phyloP scores from a whole-genome alignment of 2,329 filamentous ascomycete species.

The Cytospora paraplurivora region DNA sequence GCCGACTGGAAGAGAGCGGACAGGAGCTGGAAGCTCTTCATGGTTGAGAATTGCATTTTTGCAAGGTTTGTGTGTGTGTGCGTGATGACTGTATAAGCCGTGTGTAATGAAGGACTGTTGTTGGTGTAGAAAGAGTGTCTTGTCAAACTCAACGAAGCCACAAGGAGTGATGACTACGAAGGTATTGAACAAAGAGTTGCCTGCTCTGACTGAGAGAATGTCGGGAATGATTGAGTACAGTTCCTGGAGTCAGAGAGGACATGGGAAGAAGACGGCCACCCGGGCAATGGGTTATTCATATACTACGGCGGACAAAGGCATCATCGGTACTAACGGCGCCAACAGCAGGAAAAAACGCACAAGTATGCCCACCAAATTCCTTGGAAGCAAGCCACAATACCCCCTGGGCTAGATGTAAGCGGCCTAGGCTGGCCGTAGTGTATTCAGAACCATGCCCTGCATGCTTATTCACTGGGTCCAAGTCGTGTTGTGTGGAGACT shows the following conservation, averaged over 20 bases:
- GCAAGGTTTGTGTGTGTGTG: neutral
- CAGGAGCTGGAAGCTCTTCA: constrained; percentile 20
- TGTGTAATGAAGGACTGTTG: constrained; percentile 8
- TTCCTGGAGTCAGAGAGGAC: constrained; percentile 3
- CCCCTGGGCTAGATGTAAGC: constrained; percentile 12
- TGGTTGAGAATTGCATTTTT: constrained; percentile 17
- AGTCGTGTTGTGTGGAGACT: constrained; percentile 15
- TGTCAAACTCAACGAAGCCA: constrained; percentile 13
- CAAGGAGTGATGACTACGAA: constrained; percentile 18
- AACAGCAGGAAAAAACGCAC: constrained; percentile 5
- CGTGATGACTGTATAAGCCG: constrained; percentile 10
- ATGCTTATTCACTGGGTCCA: constrained; percentile 23
- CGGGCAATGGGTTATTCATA: constrained; percentile 10
- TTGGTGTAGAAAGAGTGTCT: neutral
- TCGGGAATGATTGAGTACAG: constrained; percentile 13
- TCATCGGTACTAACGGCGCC: constrained; percentile 1
- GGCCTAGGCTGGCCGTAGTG: constrained; percentile 19
- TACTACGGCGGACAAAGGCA: constrained; percentile 9
- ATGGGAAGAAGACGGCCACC: constrained; percentile 3
- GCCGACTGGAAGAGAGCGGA: constrained; percentile 16
- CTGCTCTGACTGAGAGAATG: constrained; percentile 20
- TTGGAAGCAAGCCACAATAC: neutral
- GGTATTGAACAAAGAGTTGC: constrained; percentile 14
- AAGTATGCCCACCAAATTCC: neutral
- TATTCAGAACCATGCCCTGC: neutral